Conservation (phyloP, 2,329 filamentous ascomycete genomes). For the Metarhizium humberi region DNA sequence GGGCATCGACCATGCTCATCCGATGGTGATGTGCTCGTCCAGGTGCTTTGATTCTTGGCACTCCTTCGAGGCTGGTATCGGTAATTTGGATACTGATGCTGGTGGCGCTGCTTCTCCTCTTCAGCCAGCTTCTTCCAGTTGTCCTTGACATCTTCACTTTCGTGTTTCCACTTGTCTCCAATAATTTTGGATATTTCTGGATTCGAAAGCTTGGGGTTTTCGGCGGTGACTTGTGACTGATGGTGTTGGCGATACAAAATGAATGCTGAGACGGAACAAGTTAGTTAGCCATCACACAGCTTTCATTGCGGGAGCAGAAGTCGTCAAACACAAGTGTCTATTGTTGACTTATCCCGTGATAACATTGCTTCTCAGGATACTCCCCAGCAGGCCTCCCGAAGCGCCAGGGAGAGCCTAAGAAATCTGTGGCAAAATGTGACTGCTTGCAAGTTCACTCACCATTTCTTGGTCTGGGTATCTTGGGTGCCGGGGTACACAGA, state of each 20-base stretch:
- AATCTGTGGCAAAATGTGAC: not conserved
- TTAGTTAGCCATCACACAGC: constrained; percentile 13
- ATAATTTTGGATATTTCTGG: constrained; percentile 97
- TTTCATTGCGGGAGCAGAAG: not conserved
- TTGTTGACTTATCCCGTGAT: not conserved
- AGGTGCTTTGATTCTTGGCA: constrained; percentile 20
- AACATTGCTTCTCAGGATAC: not conserved
- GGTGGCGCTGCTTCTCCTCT: constrained; percentile 85
- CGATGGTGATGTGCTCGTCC: constrained; percentile 24
- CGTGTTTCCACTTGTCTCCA: constrained; percentile 79
- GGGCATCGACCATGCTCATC: constrained; percentile 52
- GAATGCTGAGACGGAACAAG: constrained; percentile 57
- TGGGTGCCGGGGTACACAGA: constrained; percentile 46
- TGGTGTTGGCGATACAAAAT: constrained; percentile 94
- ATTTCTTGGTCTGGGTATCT: constrained; percentile 49
- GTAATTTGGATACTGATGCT: constrained; percentile 85
- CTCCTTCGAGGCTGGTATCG: constrained; percentile 80
- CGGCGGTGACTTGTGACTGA: constrained; percentile 69
- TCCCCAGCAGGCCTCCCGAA: not conserved
- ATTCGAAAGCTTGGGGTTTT: constrained; percentile 85
- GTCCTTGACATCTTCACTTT: constrained; percentile 64
- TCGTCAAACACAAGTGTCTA: not conserved
- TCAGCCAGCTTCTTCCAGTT: constrained; percentile 86
- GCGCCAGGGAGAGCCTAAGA: no score
- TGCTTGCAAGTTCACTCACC: constrained; percentile 31